Evolutionary conservation across 148 eudicot genomes (phyloP).

Genomic region (Spergularia marina): DNA sequence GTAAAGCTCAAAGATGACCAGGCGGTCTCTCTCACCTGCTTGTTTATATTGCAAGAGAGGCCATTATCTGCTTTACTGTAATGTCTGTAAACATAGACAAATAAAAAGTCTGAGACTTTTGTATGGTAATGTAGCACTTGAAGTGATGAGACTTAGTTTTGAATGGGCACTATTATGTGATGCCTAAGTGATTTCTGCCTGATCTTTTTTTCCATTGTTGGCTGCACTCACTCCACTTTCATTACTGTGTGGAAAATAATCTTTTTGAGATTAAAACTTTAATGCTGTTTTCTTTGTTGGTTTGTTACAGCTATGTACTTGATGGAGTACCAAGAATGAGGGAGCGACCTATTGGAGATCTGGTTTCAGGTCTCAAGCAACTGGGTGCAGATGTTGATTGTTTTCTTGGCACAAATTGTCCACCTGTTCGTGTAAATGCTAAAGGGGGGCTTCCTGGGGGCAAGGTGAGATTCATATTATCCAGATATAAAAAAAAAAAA

Average conservation of each 20-base stretch:
- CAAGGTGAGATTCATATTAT: conserved; percentile 42
- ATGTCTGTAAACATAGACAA: no score
- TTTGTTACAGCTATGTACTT: conserved; percentile 63
- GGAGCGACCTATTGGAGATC: conserved; percentile 96
- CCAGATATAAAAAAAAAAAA: no score
- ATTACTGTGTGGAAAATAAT: conserved; percentile 1
- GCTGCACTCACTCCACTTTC: background rate
- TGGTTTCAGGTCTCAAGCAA: conserved; percentile 91
- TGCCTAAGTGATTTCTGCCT: background rate
- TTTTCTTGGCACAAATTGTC: conserved; percentile 84
- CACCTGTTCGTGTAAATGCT: conserved; percentile 86
- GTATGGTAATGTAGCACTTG: no score
- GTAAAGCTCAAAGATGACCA: background rate
- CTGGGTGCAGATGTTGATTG: conserved; percentile 97
- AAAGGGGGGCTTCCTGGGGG: conserved; percentile 99
- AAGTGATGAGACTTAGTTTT: background rate
- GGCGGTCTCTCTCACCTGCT: background rate
- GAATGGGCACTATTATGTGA: background rate
- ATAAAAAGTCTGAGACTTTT: no score
- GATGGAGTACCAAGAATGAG: conserved; percentile 99
- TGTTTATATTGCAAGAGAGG: background rate
- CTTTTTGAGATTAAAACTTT: background rate
- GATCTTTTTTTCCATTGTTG: background rate
- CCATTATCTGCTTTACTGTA: background rate
- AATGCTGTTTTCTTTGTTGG: background rate